Conservation (phyloP, 2,329 filamentous ascomycete genomes). For the Colletotrichum sansevieriae region DNA sequence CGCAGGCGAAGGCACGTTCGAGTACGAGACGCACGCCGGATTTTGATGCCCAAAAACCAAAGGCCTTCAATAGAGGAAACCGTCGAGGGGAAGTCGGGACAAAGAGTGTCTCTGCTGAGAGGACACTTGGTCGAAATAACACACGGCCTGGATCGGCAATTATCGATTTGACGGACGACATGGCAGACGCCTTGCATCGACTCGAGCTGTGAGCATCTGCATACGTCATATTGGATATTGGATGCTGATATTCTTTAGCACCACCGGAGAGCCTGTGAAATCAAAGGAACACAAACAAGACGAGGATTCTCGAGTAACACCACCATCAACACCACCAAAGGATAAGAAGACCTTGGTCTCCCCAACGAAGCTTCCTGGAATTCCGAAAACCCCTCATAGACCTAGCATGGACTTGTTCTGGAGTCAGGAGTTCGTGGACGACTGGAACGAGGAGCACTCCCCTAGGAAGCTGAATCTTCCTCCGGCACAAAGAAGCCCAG, state of each 20-base stretch:
- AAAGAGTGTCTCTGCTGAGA: not conserved
- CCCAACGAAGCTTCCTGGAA: constrained; percentile 51
- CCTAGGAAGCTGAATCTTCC: constrained; percentile 58
- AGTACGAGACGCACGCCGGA: not conserved
- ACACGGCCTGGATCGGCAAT: not conserved
- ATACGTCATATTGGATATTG: not conserved
- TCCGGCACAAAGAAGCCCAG: constrained; percentile 41
- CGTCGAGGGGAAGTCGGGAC: not conserved
- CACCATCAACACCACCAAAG: constrained; percentile 42
- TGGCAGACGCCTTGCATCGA: constrained; percentile 27
- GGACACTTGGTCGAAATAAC: not conserved
- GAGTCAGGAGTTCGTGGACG: constrained; percentile 69
- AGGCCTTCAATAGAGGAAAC: not conserved
- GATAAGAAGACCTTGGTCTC: constrained; percentile 46
- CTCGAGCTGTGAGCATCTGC: constrained; percentile 24
- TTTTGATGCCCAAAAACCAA: not conserved
- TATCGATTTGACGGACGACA: constrained; percentile 27
- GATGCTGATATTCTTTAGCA: not conserved
- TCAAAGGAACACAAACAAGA: not conserved
- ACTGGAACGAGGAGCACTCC: constrained; percentile 74
- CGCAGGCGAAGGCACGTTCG: not conserved
- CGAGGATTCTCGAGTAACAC: not conserved
- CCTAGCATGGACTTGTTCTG: constrained; percentile 71
- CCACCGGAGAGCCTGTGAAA: not conserved
- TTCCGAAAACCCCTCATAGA: constrained; percentile 67